A percentile compares a stretch with the other conserved stretches of the same genome.
phyloP scores from a whole-genome alignment of 192 early-diverging fungal species.

The Linnemannia zychae region DNA sequence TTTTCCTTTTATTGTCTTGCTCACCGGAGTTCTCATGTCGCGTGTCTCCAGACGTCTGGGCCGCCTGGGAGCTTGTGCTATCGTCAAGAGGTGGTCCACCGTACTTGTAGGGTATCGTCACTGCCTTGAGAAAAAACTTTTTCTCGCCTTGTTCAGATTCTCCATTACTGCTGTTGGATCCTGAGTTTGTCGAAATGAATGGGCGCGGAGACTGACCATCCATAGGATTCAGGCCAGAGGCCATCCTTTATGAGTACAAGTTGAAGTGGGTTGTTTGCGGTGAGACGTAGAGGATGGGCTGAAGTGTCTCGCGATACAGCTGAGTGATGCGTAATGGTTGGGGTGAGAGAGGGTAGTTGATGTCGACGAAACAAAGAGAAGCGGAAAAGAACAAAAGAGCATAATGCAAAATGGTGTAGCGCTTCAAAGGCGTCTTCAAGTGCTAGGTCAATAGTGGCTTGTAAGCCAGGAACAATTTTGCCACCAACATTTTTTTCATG shows the following conservation, averaged over 20 bases:
- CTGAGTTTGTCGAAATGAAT: not conserved
- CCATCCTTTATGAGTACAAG: not conserved
- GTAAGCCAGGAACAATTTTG: too few relatives aligned
- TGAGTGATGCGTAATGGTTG: too few relatives aligned
- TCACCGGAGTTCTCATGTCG: not conserved
- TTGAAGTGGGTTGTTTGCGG: not conserved
- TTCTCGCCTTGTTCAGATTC: not conserved
- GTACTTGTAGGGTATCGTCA: not conserved
- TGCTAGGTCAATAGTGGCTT: too few relatives aligned
- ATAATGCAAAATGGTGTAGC: too few relatives aligned
- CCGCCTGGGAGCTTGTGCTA: not conserved
- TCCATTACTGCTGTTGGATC: not conserved
- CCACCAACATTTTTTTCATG: too few relatives aligned
- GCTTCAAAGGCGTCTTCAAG: too few relatives aligned
- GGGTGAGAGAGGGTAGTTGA: too few relatives aligned
- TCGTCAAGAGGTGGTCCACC: not conserved
- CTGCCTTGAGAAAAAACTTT: not conserved
- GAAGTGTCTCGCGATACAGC: not conserved
- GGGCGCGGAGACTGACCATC: not conserved
- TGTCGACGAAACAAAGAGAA: too few relatives aligned
- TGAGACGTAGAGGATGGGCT: not conserved
- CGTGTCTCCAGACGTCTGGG: not conserved
- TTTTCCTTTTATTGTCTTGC: not conserved
- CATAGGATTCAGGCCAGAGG: not conserved
- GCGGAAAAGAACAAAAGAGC: too few relatives aligned